Conservation (phyloP, 441 rosid genomes). For the Breynia disticha region DNA sequence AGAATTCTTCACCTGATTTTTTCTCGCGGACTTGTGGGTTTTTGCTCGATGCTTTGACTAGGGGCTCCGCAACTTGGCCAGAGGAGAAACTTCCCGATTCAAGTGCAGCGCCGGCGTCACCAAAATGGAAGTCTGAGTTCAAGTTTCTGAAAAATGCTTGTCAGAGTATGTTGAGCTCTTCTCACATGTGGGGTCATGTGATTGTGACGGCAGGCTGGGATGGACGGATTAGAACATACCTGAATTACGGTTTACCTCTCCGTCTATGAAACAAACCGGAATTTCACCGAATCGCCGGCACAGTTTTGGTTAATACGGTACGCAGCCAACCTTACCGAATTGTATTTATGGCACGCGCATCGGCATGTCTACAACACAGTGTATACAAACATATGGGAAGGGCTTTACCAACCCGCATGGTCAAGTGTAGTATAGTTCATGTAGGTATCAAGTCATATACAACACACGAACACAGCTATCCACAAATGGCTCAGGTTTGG, state of each 20-base stretch:
- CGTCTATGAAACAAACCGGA: slow-evolving; percentile 19
- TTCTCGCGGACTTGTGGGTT: slow-evolving; percentile 54
- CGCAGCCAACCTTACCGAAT: no score
- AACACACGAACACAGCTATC: no score
- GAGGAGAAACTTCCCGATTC: slow-evolving; percentile 72
- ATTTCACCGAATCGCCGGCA: background rate
- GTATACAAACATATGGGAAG: background rate
- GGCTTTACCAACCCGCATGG: no score
- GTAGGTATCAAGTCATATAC: no score
- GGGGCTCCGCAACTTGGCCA: slow-evolving; percentile 91
- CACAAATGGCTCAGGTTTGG: background rate
- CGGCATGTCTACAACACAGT: background rate
- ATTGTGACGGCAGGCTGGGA: slow-evolving; percentile 81
- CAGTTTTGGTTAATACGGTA: background rate
- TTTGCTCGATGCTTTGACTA: slow-evolving; percentile 52
- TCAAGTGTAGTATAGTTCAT: no score
- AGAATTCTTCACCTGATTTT: slow-evolving; percentile 25
- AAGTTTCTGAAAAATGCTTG: slow-evolving; percentile 48
- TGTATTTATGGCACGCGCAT: background rate
- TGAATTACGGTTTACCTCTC: slow-evolving; percentile 64
- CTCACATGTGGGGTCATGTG: slow-evolving; percentile 71
- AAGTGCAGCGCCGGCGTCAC: slow-evolving; percentile 22
- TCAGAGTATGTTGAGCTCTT: slow-evolving; percentile 34
- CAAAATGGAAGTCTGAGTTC: slow-evolving; percentile 43
- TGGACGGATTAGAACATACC: slow-evolving; percentile 71